Evolutionary conservation across 352 stramenopile species (phyloP), one percentile per base, ranked within the genome.

Genomic region (Phytophthora syringae): DNA sequence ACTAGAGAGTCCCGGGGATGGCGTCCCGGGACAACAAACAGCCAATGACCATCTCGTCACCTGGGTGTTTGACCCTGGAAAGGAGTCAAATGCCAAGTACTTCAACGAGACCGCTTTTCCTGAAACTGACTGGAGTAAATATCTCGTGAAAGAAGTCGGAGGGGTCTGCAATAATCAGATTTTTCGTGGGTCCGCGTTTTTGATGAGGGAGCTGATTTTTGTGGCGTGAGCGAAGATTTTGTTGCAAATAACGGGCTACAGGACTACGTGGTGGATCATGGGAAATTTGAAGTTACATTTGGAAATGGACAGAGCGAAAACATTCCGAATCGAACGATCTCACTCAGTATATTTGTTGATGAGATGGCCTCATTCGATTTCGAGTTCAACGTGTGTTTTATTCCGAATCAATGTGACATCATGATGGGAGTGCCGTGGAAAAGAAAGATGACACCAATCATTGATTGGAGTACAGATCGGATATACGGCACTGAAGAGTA

Each of bases 361-460:
- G 53, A 52, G 3, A 61, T 52, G 40, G 36, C 27, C 40, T 45
- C 53, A 28, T 62, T 54, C 12, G 47, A 24, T 7, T 60, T 43
- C 18, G n/a, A 43, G 1, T 61, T 61, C 16, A 52, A 61, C 9
- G 53, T 62, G 5, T 62, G 54, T 7, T 15, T 48, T 1, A 62
- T 62, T 21, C 54, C 43, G 1, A 50, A 54, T 12, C 15, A 32
- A 2, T 54, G 32, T 16, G 43, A 49, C 16, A 6, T 40, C 5
- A 62, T 62, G 54, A 43, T 62, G n/a, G 32, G 54, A 1, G 43
- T 55, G 21, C 54, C 54, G 0, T 49, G 43, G 54, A 62, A 54
- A n/a, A 13, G 21, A 5, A 52, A 37, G 21, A 53, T 61, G 53
- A 54, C 47, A 5, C 42, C 44, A 7, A 30, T 54, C 1, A 61